Conservation (phyloP, 2,329 filamentous ascomycete genomes). For the Phaeosphaeriaceae sp. region DNA sequence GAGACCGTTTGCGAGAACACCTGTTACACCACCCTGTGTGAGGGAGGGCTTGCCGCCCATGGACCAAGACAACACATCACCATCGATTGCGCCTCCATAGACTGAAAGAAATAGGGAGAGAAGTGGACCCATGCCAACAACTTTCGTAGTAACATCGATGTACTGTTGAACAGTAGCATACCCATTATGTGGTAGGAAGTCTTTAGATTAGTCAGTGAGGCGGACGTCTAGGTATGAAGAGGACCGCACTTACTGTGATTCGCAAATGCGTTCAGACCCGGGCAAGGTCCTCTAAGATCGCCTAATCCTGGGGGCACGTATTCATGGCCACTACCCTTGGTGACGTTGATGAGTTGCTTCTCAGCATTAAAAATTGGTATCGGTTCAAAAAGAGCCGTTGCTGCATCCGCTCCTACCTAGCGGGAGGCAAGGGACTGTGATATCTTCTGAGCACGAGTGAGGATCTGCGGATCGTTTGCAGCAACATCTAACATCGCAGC, state of each 20-base stretch:
- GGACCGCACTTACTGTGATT: constrained; percentile 24
- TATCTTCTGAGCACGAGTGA: constrained; percentile 23
- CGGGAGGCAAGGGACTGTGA: constrained; percentile 16
- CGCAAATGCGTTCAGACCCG: constrained; percentile 33
- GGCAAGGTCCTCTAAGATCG: constrained; percentile 33
- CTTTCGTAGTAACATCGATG: constrained; percentile 24
- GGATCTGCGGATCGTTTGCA: constrained; percentile 20
- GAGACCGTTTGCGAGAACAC: constrained; percentile 25
- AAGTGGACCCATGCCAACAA: constrained; percentile 27
- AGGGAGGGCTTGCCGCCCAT: constrained; percentile 32
- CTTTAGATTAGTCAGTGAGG: constrained; percentile 2
- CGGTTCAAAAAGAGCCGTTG: constrained; percentile 29
- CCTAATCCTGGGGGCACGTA: constrained; percentile 30
- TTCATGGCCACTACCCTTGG: constrained; percentile 27
- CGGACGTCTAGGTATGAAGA: neutral
- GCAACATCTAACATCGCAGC: constrained; percentile 29
- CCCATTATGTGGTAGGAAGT: constrained; percentile 29
- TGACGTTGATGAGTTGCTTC: constrained; percentile 25
- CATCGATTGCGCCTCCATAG: constrained; percentile 24
- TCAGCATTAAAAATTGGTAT: constrained; percentile 26
- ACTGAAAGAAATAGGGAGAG: constrained; percentile 25
- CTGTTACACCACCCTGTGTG: constrained; percentile 23
- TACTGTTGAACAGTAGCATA: constrained; percentile 30
- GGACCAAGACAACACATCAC: constrained; percentile 26
- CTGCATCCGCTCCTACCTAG: constrained; percentile 26